These are phyloP conservation scores for Sordariomycetes sp. DNA, from an alignment of 2,329 filamentous ascomycete genomes.

Conservation along the genomic window DNA sequence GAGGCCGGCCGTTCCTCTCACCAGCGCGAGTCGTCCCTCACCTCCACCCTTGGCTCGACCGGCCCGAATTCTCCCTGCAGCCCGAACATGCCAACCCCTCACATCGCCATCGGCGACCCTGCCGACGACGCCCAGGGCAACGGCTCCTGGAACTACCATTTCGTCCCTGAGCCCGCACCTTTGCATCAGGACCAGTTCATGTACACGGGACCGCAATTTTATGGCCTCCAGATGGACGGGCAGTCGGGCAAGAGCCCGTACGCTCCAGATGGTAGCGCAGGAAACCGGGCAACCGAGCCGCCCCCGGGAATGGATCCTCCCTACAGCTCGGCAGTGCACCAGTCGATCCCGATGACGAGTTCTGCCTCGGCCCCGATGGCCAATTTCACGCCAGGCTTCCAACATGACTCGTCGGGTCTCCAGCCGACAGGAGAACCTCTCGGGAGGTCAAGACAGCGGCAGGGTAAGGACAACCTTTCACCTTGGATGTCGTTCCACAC, in stretches of 20 bases:
- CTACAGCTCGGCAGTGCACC: neutral
- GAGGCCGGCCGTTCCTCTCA: conserved; percentile 18
- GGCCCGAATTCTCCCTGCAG: conserved; percentile 47
- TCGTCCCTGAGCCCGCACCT: neutral
- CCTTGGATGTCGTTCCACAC: neutral
- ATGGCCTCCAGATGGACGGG: conserved; percentile 17
- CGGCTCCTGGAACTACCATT: conserved; percentile 4
- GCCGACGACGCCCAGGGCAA: conserved; percentile 26
- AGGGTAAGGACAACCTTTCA: neutral
- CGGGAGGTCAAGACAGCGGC: neutral
- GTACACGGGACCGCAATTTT: neutral
- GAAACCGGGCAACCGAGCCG: neutral
- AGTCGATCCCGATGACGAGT: neutral
- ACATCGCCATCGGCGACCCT: conserved; percentile 40
- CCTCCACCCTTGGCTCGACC: conserved; percentile 40
- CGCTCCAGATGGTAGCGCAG: conserved; percentile 14
- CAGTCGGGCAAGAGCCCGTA: conserved; percentile 35
- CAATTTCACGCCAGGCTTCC: neutral
- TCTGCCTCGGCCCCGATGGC: neutral
- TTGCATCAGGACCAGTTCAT: conserved; percentile 1
- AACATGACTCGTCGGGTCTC: neutral
- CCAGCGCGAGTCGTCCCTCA: conserved; percentile 47
- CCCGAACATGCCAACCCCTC: conserved; percentile 40
- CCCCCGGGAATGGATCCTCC: neutral
- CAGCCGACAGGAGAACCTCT: neutral